phyloP scores from a whole-genome alignment of 1,139 yeast species.

The Magnusiomyces suaveolens region DNA sequence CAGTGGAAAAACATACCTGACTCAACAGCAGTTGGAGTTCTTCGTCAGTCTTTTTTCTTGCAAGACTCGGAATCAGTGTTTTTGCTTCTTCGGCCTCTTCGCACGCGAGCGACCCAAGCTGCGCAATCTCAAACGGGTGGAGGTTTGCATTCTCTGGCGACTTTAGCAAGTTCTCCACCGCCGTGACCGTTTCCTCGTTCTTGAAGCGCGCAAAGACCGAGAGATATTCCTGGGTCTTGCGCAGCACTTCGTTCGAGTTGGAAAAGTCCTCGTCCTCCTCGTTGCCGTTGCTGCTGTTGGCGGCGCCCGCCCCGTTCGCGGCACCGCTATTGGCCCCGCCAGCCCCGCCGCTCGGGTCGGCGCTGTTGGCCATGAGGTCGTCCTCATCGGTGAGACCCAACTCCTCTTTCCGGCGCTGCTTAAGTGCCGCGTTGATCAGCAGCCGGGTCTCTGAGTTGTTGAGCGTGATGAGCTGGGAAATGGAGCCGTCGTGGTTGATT shows the following conservation, averaged over 20 bases:
- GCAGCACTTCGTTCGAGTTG: conserved; percentile 50
- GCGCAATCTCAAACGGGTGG: conserved; percentile 95
- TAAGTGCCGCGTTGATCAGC: conserved; percentile 80
- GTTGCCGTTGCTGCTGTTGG: conserved; percentile 34
- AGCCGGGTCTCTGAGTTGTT: conserved; percentile 85
- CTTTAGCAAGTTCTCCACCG: conserved; percentile 79
- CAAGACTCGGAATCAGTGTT: conserved; percentile 80
- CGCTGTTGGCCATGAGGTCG: background rate
- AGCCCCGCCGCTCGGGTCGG: background rate
- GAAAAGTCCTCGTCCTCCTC: conserved; percentile 36
- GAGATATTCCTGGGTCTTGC: conserved; percentile 83
- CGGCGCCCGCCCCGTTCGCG: conserved; percentile 33
- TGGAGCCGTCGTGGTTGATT: conserved; percentile 69
- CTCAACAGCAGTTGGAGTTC: conserved; percentile 81
- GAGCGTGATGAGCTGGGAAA: conserved; percentile 68
- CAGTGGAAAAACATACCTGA: conserved; percentile 42
- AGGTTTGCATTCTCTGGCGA: conserved; percentile 56
- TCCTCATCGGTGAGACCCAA: conserved; percentile 18
- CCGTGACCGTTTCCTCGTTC: conserved; percentile 85
- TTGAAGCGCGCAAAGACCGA: conserved; percentile 81
- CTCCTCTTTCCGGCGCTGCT: conserved; percentile 58
- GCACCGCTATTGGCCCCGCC: background rate
- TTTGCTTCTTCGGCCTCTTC: conserved; percentile 98
- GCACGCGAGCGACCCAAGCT: conserved; percentile 84
- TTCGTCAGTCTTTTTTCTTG: conserved; percentile 70